phyloP scores from a whole-genome alignment of 73 alveolate species.

The Stentor coeruleus region DNA sequence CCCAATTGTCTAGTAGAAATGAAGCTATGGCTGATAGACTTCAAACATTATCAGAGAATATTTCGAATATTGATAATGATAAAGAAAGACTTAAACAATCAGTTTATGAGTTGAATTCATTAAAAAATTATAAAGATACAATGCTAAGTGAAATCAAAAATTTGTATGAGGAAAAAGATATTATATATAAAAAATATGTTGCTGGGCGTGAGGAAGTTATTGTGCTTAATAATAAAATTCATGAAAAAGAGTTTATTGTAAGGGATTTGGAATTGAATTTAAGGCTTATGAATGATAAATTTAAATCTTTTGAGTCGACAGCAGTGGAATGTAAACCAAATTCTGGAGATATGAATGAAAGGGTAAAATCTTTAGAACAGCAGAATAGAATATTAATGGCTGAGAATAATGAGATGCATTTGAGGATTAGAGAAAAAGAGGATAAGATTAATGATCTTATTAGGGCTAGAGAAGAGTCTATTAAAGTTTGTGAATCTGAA shows the following conservation, averaged over 20 bases:
- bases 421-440: not conserved
- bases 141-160: not conserved
- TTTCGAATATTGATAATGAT: not conserved
- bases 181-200: not conserved
- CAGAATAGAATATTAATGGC: not conserved
- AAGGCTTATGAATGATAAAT: not conserved
- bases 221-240: not conserved
- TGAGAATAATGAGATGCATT: not conserved
- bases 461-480: not conserved
- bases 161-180: slow-evolving; percentile 9
- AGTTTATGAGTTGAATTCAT: not conserved
- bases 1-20: not conserved
- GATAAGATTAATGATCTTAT: slow-evolving; percentile 5
- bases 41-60: not conserved
- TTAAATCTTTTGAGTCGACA: not conserved
- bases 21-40: not conserved
- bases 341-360: not conserved
- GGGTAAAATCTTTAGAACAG: not conserved
- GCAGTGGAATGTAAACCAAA: too few relatives aligned
- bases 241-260: not conserved
- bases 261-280: not conserved
- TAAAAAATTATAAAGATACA: not conserved
- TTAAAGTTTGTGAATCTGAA: not conserved
- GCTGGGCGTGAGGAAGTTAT: slow-evolving; percentile 14
- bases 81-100: not conserved